Conservation (phyloP, 2,329 filamentous ascomycete genomes). For the Tetracladium maxilliforme region DNA sequence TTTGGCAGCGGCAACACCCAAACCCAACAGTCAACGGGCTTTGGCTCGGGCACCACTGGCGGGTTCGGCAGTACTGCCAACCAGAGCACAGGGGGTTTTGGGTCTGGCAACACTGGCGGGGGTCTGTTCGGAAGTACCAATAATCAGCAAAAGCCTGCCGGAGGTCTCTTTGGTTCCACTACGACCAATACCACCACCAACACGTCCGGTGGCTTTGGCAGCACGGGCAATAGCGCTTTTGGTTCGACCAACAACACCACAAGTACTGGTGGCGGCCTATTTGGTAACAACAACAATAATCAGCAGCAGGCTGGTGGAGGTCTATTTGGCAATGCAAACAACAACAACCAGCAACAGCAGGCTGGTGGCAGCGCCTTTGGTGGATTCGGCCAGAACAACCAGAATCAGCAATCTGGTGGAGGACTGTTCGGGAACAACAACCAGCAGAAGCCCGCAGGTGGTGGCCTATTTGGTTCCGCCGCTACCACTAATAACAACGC, state of each 20-base stretch:
- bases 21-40: constrained; percentile 5
- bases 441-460: constrained; percentile 4
- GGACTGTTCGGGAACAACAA: constrained; percentile 20
- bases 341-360: constrained; percentile 2
- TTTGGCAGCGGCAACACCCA: constrained; percentile 24
- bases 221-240: constrained; percentile 5
- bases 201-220: constrained; percentile 23
- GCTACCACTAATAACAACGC: constrained; percentile 6
- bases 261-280: constrained; percentile 25
- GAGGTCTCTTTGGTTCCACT: constrained; percentile 21
- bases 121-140: constrained; percentile 13
- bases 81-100: constrained; percentile 22
- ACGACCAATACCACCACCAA: constrained; percentile 9
- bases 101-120: constrained; percentile 11
- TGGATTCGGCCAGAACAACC: constrained; percentile 4
- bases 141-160: constrained; percentile 20
- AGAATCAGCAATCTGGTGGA: constrained; percentile 11
- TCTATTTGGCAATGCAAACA: constrained; percentile 31
- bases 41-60: constrained; percentile 9
- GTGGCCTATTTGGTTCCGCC: constrained; percentile 7
- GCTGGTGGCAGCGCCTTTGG: constrained; percentile 6
- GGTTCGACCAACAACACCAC: constrained; percentile 12
- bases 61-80: constrained; percentile 16
- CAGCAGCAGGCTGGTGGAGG: constrained; percentile 27
- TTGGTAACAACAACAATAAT: constrained; percentile 24